These are phyloP conservation scores for Rhodomyrtus psidioides DNA, from an alignment of 441 rosid species.

Conservation along the genomic window DNA sequence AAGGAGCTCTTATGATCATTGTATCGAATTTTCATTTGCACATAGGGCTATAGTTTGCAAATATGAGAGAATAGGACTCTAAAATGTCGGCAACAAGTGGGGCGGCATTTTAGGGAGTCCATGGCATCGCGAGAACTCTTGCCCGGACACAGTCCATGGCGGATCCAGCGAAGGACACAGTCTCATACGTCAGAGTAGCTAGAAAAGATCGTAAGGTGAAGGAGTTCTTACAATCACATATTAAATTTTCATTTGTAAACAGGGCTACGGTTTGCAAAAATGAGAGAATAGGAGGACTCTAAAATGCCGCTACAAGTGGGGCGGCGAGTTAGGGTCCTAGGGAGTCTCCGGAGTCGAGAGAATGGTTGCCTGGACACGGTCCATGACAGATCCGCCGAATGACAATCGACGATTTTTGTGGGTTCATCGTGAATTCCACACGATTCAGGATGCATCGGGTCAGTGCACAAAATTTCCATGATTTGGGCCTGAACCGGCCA, in stretches of 20 bases:
- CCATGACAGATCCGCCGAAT: not conserved
- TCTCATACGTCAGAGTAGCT: too few relatives aligned
- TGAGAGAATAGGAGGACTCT: not conserved
- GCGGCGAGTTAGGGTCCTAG: not conserved
- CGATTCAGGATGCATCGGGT: not conserved
- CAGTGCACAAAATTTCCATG: not conserved
- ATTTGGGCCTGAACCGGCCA: not conserved
- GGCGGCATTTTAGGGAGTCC: not conserved
- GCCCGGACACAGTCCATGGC: not conserved
- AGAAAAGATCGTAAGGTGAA: not conserved
- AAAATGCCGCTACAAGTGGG: not conserved
- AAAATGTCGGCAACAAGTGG: not conserved
- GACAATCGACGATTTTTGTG: not conserved
- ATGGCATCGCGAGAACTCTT: not conserved
- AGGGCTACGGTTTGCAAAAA: not conserved
- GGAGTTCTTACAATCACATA: not conserved
- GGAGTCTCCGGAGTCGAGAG: not conserved
- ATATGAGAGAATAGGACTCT: not conserved
- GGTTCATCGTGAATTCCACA: not conserved
- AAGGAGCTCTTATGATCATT: not conserved
- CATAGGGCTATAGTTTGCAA: too few relatives aligned
- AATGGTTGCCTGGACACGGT: not conserved
- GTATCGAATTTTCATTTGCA: not conserved
- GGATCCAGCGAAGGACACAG: not conserved
- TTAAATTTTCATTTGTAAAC: not conserved